These are phyloP conservation scores for Turritis glabra DNA, from an alignment of 345 rosid species.

Conservation along the genomic window DNA sequence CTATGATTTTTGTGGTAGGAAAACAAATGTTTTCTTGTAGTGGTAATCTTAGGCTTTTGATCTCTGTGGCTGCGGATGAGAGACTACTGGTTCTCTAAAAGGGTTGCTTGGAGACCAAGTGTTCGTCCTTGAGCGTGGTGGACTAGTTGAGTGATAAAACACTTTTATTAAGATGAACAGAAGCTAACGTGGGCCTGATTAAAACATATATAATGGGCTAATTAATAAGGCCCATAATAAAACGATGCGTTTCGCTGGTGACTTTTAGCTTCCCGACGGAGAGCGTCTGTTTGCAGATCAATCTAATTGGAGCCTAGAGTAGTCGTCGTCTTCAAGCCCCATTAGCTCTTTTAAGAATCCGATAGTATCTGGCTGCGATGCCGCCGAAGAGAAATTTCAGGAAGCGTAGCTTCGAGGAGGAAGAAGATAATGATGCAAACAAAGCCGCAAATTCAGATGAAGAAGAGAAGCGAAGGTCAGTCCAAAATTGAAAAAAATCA, in stretches of 20 bases:
- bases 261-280: background rate
- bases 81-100: too few relatives aligned
- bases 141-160: background rate
- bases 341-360: background rate
- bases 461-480: conserved; percentile 65
- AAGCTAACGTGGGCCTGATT: background rate
- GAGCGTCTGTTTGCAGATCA: conserved; percentile 1
- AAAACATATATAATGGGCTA: background rate
- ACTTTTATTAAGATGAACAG: background rate
- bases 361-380: conserved; percentile 10
- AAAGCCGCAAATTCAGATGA: conserved; percentile 57
- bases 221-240: background rate
- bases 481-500: background rate
- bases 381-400: conserved; percentile 64
- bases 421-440: conserved; percentile 42
- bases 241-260: background rate
- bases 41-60: too few relatives aligned
- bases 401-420: conserved; percentile 65
- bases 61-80: too few relatives aligned
- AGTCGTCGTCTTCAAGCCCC: background rate
- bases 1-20: too few relatives aligned
- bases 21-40: too few relatives aligned
- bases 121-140: background rate
- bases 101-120: background rate
- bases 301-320: background rate